These are phyloP conservation scores for Tolypocladium inflatum DNA, from an alignment of 2,329 filamentous ascomycete genomes.

Conservation along the genomic window DNA sequence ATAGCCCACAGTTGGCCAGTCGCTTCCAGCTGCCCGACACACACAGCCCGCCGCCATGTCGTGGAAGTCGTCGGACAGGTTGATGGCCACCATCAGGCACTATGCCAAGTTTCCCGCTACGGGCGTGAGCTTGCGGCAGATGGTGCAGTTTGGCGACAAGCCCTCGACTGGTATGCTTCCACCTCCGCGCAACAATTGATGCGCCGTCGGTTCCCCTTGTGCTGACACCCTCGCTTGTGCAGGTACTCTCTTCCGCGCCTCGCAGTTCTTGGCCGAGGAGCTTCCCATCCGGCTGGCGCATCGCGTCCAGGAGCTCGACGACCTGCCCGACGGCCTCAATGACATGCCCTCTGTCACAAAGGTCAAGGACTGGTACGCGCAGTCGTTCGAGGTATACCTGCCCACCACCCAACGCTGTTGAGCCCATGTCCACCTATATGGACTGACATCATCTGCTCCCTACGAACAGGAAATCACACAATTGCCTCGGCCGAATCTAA, in stretches of 20 bases:
- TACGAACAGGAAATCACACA: constrained; percentile 76
- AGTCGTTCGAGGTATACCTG: constrained; percentile 84
- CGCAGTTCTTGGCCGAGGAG: constrained; percentile 97
- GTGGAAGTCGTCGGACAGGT: constrained; percentile 81
- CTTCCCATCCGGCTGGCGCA: constrained; percentile 93
- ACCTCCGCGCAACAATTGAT: neutral
- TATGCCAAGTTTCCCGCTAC: constrained; percentile 96
- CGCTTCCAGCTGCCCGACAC: neutral
- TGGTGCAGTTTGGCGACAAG: constrained; percentile 96
- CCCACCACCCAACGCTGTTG: constrained; percentile 1
- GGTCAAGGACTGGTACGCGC: constrained; percentile 97
- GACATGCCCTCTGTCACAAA: constrained; percentile 96
- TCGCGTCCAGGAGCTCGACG: constrained; percentile 86
- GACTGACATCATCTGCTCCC: neutral
- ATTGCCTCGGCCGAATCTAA: constrained; percentile 68
- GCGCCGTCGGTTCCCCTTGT: neutral
- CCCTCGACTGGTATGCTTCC: constrained; percentile 70
- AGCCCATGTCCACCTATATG: neutral
- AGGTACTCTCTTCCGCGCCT: constrained; percentile 95
- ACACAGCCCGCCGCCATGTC: constrained; percentile 50
- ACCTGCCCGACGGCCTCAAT: constrained; percentile 88
- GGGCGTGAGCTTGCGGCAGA: constrained; percentile 91
- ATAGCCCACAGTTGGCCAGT: neutral
- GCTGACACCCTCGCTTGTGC: constrained; percentile 2
- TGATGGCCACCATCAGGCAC: constrained; percentile 97